These are phyloP conservation scores for Leccinum subrobustum DNA, from an alignment of 1,284 basidiomycete species.

Conservation along the genomic window DNA sequence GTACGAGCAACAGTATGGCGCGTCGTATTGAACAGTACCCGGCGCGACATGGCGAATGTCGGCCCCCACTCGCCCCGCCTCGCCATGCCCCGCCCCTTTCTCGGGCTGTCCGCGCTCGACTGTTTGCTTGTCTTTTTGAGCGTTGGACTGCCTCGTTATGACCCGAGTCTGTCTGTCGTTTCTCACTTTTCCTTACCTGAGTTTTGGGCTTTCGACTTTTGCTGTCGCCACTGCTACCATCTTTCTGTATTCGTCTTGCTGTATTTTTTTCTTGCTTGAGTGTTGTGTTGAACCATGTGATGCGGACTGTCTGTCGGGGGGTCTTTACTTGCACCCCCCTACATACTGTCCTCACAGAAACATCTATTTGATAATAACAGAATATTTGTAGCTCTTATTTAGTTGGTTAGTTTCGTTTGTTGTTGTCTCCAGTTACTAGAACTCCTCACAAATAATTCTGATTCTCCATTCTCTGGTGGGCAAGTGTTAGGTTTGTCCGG, in stretches of 20 bases:
- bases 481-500: background rate
- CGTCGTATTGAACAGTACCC: background rate
- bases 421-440: slow-evolving; percentile 1
- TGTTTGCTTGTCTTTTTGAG: background rate
- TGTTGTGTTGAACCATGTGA: background rate
- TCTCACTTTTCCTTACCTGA: background rate
- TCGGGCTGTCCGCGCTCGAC: background rate
- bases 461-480: background rate
- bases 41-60: background rate
- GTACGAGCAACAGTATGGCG: slow-evolving; percentile 25
- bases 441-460: background rate
- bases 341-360: background rate
- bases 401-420: background rate
- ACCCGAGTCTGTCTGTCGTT: background rate
- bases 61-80: background rate
- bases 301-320: background rate
- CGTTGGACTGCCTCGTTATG: background rate
- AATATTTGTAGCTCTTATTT: background rate
- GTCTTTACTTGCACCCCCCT: background rate
- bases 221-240: background rate
- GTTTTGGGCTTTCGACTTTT: background rate
- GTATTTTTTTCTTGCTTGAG: background rate
- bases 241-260: background rate
- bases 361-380: background rate
- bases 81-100: background rate